phyloP scores from a whole-genome alignment of 345 rosid genomes.

The Salix purpurea region DNA sequence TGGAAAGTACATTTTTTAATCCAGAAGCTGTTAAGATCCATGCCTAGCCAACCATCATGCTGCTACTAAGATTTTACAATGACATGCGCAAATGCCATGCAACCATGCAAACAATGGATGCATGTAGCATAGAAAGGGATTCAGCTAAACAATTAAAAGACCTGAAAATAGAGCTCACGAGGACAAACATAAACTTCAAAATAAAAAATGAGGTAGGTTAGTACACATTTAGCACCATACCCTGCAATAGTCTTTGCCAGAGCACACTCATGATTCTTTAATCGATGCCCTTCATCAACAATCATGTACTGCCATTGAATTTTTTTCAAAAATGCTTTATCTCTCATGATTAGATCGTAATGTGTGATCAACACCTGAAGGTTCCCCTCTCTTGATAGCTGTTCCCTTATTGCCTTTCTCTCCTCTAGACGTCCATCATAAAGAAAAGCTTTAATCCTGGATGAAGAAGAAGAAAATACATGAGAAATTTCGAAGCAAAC shows the following conservation, averaged over 20 bases:
- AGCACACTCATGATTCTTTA: constrained; percentile 94
- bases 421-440: constrained; percentile 98
- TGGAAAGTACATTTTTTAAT: background rate
- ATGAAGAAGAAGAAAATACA: constrained; percentile 21
- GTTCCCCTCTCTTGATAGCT: constrained; percentile 58
- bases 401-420: constrained; percentile 85
- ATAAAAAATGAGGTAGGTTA: background rate
- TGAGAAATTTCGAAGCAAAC: constrained; percentile 14
- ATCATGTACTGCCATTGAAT: constrained; percentile 89
- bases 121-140: background rate
- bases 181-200: background rate
- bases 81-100: background rate
- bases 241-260: constrained; percentile 87
- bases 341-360: constrained; percentile 98
- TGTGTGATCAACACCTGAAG: constrained; percentile 87
- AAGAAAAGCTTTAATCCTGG: constrained; percentile 81
- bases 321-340: constrained; percentile 86
- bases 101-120: background rate
- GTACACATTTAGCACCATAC: constrained; percentile 31
- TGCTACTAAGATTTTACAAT: background rate
- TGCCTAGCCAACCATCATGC: background rate
- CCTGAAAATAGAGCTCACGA: background rate
- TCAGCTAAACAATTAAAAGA: background rate
- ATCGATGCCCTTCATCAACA: constrained; percentile 98
- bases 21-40: too few relatives aligned